Base-by-base conservation (phyloP, 768 basidiomycete genomes). In the Hydnum rufescens region DNA sequence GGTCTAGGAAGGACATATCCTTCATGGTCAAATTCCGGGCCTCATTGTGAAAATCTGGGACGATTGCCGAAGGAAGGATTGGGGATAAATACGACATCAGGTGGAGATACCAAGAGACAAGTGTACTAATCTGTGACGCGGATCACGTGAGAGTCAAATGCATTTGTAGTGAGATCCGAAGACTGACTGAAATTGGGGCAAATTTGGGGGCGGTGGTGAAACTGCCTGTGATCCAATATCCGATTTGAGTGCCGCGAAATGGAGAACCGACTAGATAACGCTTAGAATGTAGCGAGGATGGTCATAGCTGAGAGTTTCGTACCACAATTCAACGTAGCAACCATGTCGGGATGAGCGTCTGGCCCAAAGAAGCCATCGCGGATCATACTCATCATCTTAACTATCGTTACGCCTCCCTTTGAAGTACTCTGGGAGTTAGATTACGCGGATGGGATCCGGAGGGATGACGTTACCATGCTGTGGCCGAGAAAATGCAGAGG, bases 401-500 rank as follows among this genome's bases (percentile, higher is more conserved):
- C 60, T 50, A 74, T 65, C 4, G 72, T 74, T 0, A 69, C 62
- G 3, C 70, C 73, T 28, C 74, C 73, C 72, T 73, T 48, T 4
- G n/a, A 42, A 25, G 34, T 39, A 39, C 34, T 39, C 34, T 8
- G 34, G 19, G 19, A 19, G 34, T 8, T 8, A 8, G 34, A 8
- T 8, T 8, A 19, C 34, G 34, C 34, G 34, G 34, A 39, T 19
- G 34, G 34, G 19, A 19, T 19, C 8, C 19, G 8, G 8, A 8
- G 34, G 34, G 34, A 39, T 8, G 8, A 19, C 8, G 34, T 25
- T 57, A 71, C 73, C 51, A 74, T 63, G 0, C 72, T 73, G 59
- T 74, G 70, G 2, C 70, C 72, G 4, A 74, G 52, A 53, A 75
- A 72, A 59, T 74, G 73, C 18, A 75, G 57, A 0, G 72, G 73